These are phyloP conservation scores for Suhomyces ambrosiae DNA, from an alignment of 1,139 yeast genomes.

Conservation along the genomic window DNA sequence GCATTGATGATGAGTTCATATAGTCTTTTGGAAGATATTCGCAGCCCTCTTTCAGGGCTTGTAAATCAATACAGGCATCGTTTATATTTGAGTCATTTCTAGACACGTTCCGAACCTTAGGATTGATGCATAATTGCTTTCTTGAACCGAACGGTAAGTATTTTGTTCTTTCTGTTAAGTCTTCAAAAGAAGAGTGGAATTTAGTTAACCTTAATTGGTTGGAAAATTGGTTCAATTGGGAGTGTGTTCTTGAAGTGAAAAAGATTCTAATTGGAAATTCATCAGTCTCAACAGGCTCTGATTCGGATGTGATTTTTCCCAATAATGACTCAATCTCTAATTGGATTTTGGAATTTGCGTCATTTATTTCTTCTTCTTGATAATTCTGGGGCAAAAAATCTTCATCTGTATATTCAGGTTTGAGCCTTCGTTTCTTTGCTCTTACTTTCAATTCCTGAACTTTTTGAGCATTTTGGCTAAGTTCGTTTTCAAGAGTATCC, in stretches of 20 bases:
- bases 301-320: conserved; percentile 36
- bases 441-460: conserved; percentile 12
- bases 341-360: conserved; percentile 28
- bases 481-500: conserved; percentile 25
- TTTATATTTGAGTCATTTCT: conserved; percentile 61
- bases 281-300: conserved; percentile 19
- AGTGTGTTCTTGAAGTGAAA: conserved; percentile 88
- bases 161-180: conserved; percentile 47
- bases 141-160: conserved; percentile 78
- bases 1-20: conserved; percentile 29
- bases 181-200: conserved; percentile 63
- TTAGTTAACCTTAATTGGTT: conserved; percentile 65
- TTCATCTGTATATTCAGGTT: conserved; percentile 19
- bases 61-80: conserved; percentile 81
- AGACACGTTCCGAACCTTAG: conserved; percentile 43
- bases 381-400: conserved; percentile 47
- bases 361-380: conserved; percentile 26
- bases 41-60: conserved; percentile 53
- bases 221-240: conserved; percentile 82
- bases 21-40: conserved; percentile 47
- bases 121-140: conserved; percentile 80
- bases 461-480: conserved; percentile 16
- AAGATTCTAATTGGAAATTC: conserved; percentile 51
- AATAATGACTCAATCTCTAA: conserved; percentile 48
- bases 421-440: conserved; percentile 6